Conservation (phyloP, 2,329 filamentous ascomycete genomes). For the Hypoxylon sp. region DNA sequence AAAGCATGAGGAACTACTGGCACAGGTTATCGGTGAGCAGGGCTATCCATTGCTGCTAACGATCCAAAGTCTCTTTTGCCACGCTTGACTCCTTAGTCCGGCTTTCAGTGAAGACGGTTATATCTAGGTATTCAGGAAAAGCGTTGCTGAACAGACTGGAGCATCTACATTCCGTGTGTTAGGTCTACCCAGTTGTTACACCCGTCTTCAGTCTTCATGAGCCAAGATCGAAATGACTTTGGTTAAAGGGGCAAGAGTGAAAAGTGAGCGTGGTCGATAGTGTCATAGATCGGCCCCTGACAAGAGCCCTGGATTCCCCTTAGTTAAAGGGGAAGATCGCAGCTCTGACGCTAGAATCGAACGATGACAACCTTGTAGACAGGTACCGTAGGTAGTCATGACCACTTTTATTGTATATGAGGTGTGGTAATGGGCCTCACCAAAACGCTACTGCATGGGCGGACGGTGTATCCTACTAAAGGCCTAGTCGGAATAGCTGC, state of each 20-base stretch:
- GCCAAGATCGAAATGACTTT: constrained; percentile 11
- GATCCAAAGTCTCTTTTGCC: constrained; percentile 1
- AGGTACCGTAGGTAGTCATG: constrained; percentile 28
- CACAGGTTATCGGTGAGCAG: background rate
- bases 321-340: background rate
- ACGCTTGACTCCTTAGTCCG: constrained; percentile 15
- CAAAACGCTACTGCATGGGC: constrained; percentile 33
- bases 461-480: constrained; percentile 27
- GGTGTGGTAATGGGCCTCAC: constrained; percentile 5
- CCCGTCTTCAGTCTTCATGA: background rate
- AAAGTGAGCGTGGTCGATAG: constrained; percentile 1
- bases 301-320: constrained; percentile 1
- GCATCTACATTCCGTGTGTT: background rate
- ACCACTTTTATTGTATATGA: constrained; percentile 6
- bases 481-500: constrained; percentile 16
- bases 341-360: constrained; percentile 18
- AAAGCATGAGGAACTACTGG: background rate
- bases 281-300: constrained; percentile 20
- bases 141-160: background rate
- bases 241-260: constrained; percentile 10
- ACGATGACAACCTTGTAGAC: constrained; percentile 27
- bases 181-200: background rate
- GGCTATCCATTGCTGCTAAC: constrained; percentile 1
- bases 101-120: background rate
- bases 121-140: constrained; percentile 17